Evolutionary conservation across 225 moss, liverwort and hornwort species (phyloP), one percentile per base, ranked within the genome.

Genomic region (Neckera pumila): DNA sequence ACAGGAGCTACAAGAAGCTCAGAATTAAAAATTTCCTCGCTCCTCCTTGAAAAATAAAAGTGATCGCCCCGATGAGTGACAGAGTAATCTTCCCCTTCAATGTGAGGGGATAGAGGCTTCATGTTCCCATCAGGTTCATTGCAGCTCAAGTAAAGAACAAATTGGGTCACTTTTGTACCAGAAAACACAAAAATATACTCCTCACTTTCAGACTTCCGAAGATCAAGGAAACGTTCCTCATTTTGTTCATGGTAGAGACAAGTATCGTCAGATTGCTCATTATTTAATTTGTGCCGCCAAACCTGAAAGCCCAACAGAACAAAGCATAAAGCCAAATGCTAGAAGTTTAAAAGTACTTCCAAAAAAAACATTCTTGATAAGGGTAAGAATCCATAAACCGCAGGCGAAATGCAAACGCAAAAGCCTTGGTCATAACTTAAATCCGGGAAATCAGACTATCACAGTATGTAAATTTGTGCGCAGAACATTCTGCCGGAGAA

Each of bases 1-100:
- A 98, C 94, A 62, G 98, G 92, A 49, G 95, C 93, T 36, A 97
- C 95, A 88, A 97, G 92, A 85, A 98, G 91, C 90, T 98, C 98
- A 30, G 98, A 98, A 92, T 98, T 98, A 66, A 93, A 98, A 86
- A 94, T 74, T 60, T 95, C 95, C 67, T 95, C 92, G 87, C 95
- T 97, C 90, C 97, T 93, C 92, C 92, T 95, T 58, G 92, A 92
- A 82, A 98, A 92, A 86, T 95, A 98, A 73, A 98, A 97, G 90
- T 96, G 91, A 64, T 89, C 87, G 60, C 95, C 95, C 45, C 97
- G 92, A 89, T 98, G 96, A 87, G 94, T 91, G 31, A 91, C 96
- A 83, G 89, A 85, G 79, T 93, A 95, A 85, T 96, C 98, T 84
- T 97, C 97, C 56, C 98, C 98, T 72, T 96, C 94, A 82, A 94